These are phyloP conservation scores for Coix lacrymajobi DNA, from an alignment of 176 grass and related monocot genomes.

Conservation along the genomic window DNA sequence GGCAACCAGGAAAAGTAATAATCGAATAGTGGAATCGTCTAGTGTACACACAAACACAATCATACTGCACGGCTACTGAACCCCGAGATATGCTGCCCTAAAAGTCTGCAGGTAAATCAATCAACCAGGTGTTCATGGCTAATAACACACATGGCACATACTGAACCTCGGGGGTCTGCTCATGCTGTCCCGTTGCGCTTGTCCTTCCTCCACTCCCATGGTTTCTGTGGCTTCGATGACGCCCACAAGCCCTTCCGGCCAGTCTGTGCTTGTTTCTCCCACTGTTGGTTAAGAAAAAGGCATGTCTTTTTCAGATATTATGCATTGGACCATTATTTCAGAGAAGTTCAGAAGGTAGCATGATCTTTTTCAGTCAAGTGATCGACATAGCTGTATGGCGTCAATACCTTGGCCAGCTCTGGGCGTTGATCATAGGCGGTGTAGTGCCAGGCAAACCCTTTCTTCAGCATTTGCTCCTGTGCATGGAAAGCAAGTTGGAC, in stretches of 20 bases:
- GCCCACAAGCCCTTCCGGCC: conserved; percentile 73
- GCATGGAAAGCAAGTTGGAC: neutral
- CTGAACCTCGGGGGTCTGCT: neutral
- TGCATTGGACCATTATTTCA: neutral
- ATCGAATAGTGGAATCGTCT: no score
- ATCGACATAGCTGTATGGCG: neutral
- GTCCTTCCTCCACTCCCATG: conserved; percentile 93
- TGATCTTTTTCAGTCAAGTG: neutral
- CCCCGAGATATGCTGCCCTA: no score
- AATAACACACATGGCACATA: neutral
- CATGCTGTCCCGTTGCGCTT: conserved; percentile 55
- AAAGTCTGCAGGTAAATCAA: neutral
- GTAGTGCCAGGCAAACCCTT: conserved; percentile 92
- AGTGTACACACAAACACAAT: no score
- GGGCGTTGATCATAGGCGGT: conserved; percentile 74
- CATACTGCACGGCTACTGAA: no score
- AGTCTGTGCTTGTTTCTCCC: conserved; percentile 75
- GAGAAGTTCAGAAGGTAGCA: neutral
- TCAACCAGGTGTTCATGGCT: neutral
- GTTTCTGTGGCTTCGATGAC: conserved; percentile 67
- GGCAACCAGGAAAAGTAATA: no score
- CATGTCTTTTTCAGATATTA: neutral
- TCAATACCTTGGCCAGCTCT: conserved; percentile 70
- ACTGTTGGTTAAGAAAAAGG: conserved; percentile 19
- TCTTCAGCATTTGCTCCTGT: conserved; percentile 96